Evolutionary conservation across 441 rosid genomes (phyloP).

Genomic region (Raphanus hybrid): DNA sequence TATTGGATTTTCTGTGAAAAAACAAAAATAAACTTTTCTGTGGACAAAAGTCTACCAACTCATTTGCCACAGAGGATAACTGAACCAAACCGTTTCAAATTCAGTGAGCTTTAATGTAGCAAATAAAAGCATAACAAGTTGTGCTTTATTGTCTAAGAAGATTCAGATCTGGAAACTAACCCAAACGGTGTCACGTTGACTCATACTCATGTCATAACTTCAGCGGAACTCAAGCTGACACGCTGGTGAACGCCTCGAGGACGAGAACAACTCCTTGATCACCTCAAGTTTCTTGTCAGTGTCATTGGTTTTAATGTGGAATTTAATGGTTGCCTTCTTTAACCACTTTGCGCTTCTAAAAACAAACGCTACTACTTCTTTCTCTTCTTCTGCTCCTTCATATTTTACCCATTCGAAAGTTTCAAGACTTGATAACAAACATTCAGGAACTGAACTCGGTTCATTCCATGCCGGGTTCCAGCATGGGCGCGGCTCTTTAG

Average conservation of each 20-base stretch:
- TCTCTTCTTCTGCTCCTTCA: conserved; percentile 18
- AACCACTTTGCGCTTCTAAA: conserved; percentile 17
- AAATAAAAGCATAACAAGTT: background rate
- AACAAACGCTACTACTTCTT: conserved; percentile 5
- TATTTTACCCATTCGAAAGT: conserved; percentile 3
- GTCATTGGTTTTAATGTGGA: background rate
- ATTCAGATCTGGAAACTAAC: background rate
- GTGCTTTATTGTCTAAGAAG: background rate
- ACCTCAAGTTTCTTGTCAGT: background rate
- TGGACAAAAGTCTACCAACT: too few species aligned
- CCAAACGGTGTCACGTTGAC: background rate
- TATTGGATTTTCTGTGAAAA: too few species aligned
- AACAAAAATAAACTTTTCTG: too few species aligned
- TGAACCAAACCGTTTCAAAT: background rate
- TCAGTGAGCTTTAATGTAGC: background rate
- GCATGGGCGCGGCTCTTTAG: background rate
- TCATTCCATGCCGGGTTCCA: conserved; percentile 10
- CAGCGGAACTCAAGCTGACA: background rate
- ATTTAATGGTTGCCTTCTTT: conserved; percentile 7
- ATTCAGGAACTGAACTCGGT: conserved; percentile 15
- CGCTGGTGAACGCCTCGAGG: background rate
- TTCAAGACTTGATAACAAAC: conserved; percentile 11
- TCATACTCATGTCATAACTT: conserved; percentile 4
- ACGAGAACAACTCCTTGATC: conserved; percentile 10
- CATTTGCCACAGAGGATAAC: background rate